These are phyloP conservation scores for Neurospora sp. DNA, from an alignment of 495 filamentous ascomycete genomes.

Conservation along the genomic window DNA sequence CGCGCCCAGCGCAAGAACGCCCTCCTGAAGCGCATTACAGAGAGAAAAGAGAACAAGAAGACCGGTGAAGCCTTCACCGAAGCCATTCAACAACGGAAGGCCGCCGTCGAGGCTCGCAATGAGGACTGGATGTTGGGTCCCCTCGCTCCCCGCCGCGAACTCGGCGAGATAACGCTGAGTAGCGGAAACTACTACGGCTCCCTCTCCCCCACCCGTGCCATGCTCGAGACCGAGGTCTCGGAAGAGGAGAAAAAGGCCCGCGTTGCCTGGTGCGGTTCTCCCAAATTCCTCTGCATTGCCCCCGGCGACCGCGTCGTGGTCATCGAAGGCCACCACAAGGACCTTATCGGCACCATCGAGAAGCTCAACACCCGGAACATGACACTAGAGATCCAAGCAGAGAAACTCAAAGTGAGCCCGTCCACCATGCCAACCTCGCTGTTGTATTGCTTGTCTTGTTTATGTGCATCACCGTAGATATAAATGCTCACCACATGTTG, in stretches of 20 bases:
- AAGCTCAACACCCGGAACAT: slow-evolving; percentile 33
- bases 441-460: neutral
- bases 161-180: slow-evolving; percentile 35
- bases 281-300: slow-evolving; percentile 53
- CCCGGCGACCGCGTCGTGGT: slow-evolving; percentile 69
- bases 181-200: slow-evolving; percentile 14
- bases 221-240: slow-evolving; percentile 13
- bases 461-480: neutral
- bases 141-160: slow-evolving; percentile 62
- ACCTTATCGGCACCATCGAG: slow-evolving; percentile 63
- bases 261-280: slow-evolving; percentile 38
- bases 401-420: slow-evolving; percentile 55
- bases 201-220: slow-evolving; percentile 17
- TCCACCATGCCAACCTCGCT: neutral
- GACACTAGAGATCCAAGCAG: slow-evolving; percentile 46
- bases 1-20: slow-evolving; percentile 26
- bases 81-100: slow-evolving; percentile 12
- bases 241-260: slow-evolving; percentile 20
- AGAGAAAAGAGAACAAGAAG: slow-evolving; percentile 24
- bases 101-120: slow-evolving; percentile 24
- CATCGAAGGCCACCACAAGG: slow-evolving; percentile 63
- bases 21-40: slow-evolving; percentile 23
- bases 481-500: neutral
- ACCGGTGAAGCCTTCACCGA: neutral
- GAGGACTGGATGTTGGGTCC: slow-evolving; percentile 73